Conservation (phyloP, 306 rosid species). For the Vigna radiata region DNA sequence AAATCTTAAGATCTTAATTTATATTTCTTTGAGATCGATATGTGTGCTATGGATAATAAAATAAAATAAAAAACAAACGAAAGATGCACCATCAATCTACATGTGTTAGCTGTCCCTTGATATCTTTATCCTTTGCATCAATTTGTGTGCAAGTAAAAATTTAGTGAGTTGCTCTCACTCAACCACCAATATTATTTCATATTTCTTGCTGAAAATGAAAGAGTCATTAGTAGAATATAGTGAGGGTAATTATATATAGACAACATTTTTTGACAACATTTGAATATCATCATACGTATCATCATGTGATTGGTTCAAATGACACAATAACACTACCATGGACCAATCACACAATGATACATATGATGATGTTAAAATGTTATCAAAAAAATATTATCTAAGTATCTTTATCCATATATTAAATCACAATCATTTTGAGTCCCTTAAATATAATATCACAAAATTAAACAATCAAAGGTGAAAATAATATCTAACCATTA, state of each 20-base stretch:
- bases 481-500: not conserved
- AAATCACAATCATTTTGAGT: not conserved
- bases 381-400: no score
- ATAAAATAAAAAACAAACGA: not conserved
- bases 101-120: not conserved
- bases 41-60: not conserved
- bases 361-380: no score
- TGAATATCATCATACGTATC: no score
- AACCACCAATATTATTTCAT: not conserved
- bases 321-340: no score
- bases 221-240: not conserved
- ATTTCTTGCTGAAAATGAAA: not conserved
- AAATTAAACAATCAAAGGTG: not conserved
- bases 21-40: conserved; percentile 29
- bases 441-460: not conserved
- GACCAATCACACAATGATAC: no score
- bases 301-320: no score
- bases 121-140: conserved; percentile 4
- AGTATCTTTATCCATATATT: no score
- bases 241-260: no score
- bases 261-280: no score
- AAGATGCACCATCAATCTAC: not conserved
- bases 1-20: not conserved
- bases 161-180: no score
- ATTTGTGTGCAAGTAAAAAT: not conserved